These are phyloP conservation scores for Cyclostephanos tholiformis DNA, from an alignment of 108 stramenopile genomes.

Conservation along the genomic window DNA sequence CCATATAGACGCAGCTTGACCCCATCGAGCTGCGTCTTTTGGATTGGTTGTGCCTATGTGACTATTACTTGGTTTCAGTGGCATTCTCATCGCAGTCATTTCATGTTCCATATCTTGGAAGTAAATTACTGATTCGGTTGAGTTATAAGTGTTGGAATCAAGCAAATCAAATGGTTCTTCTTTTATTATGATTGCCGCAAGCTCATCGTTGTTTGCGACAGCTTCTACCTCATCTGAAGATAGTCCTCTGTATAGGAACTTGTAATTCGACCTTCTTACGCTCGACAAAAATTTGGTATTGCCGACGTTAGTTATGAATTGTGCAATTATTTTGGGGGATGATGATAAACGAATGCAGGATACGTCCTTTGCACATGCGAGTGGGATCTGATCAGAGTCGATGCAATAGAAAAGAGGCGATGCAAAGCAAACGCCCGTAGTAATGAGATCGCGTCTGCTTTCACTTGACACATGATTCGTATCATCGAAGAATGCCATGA, in stretches of 20 bases:
- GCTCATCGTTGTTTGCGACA: conserved; percentile 6
- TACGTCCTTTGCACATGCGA: too few species aligned
- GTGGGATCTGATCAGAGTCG: background rate
- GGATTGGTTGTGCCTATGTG: conserved; percentile 52
- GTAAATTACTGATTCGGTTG: conserved; percentile 40
- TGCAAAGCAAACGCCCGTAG: background rate
- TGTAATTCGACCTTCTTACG: conserved; percentile 31
- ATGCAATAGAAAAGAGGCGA: background rate
- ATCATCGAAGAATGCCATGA: background rate
- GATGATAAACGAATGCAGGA: background rate
- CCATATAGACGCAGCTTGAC: conserved; percentile 50
- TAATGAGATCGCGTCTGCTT: conserved; percentile 14
- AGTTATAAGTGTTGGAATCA: conserved; percentile 44
- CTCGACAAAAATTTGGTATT: conserved; percentile 27
- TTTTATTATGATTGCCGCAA: conserved; percentile 22
- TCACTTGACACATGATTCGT: background rate
- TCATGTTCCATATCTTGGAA: conserved; percentile 44
- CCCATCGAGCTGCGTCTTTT: conserved; percentile 44
- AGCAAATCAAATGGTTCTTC: conserved; percentile 50
- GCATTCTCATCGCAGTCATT: conserved; percentile 30
- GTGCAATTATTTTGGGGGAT: conserved; percentile 17
- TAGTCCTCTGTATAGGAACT: conserved; percentile 50
- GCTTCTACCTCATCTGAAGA: conserved; percentile 5
- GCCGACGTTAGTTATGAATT: conserved; percentile 32
- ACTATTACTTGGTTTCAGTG: conserved; percentile 46